phyloP scores from a whole-genome alignment of 176 grass and related monocot genomes.

The Ensete ventricosum region DNA sequence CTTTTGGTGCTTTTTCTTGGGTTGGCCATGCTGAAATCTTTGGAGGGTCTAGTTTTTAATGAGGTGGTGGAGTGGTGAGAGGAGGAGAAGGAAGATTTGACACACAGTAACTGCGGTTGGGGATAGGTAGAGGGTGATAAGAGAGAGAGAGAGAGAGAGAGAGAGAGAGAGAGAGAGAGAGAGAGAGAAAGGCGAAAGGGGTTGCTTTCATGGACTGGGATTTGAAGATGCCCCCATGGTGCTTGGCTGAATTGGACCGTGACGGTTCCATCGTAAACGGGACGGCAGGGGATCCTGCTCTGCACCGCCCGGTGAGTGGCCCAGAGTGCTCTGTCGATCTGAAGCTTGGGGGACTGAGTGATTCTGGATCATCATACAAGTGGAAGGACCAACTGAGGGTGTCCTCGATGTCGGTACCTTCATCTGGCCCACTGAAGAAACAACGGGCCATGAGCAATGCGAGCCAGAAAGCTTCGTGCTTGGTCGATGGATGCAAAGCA shows the following conservation, averaged over 20 bases:
- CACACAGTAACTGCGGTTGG: not conserved
- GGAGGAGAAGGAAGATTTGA: not conserved
- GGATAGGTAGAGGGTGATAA: not conserved
- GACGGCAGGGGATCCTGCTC: slow-evolving; percentile 10
- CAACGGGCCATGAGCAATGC: slow-evolving; percentile 17
- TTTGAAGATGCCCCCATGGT: slow-evolving; percentile 39
- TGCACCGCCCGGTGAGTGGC: not conserved
- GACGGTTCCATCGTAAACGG: slow-evolving; percentile 24
- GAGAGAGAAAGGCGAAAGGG: not conserved
- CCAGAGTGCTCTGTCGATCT: slow-evolving; percentile 46
- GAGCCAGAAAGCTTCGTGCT: slow-evolving; percentile 31
- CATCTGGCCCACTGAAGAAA: slow-evolving; percentile 15
- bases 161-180: not conserved
- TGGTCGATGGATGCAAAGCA: slow-evolving; percentile 58
- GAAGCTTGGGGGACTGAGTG: slow-evolving; percentile 24
- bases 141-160: not conserved
- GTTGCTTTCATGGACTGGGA: slow-evolving; percentile 55
- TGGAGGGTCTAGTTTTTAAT: not conserved
- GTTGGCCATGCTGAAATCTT: not conserved
- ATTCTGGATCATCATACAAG: slow-evolving; percentile 14
- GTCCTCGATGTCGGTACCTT: not conserved
- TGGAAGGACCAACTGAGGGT: slow-evolving; percentile 20
- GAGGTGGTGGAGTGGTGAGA: not conserved
- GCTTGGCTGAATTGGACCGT: slow-evolving; percentile 29
- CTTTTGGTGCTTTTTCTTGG: not conserved